Base-by-base conservation (phyloP, 2,329 filamentous ascomycete species). In the Talaromyces rugulosus region DNA sequence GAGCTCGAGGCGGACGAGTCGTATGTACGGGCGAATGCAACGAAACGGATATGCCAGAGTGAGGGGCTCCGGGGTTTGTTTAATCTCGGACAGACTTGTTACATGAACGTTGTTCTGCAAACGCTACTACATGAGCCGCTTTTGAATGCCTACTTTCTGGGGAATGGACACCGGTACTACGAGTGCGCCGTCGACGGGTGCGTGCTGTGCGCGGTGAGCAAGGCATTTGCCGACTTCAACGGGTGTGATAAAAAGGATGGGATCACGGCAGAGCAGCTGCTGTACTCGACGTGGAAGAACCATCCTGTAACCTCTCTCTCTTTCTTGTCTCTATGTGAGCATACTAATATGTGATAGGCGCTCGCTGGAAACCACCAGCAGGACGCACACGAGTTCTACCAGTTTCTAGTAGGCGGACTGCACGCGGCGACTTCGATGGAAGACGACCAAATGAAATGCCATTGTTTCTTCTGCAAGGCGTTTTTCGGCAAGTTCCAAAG, bases 1-100 rank as follows among this genome's bases (percentile, higher is more conserved):
- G 57, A 56, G 28, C 56, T 54, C 18, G 61, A 62, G 34, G 61
- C 61, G 16, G 90, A 94, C 65, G 87, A 91, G 62, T 83, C 86
- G 60, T 92, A 91, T 69, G 89, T 96, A 66, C 84, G 87, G 47
- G 83, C 83, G 63, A 96, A 97, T 72, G 93, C 92, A 12, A 88
- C 85, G 31, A 85, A 87, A 62, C 88, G 91, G 6, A 90, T 92
- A 12, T 97, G 94, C 72, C 87, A 91, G 61, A 92, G 92, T 18
- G 92, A 89, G 67, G 94, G 95, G 9, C 85, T 97, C 44, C 87
- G 95, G 40, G 94, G 94, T 34, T 89, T 99, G 64, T 97, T 96
- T 77, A 99, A 98, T 72, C 94, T 96, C 74, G 95, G 94, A n/a
- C 92, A 96, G 62, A 98, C 95, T 11, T 99, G 94, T 80, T 99